phyloP scores from a whole-genome alignment of 1,284 basidiomycete species.

The Hypsizygus ulmarius region DNA sequence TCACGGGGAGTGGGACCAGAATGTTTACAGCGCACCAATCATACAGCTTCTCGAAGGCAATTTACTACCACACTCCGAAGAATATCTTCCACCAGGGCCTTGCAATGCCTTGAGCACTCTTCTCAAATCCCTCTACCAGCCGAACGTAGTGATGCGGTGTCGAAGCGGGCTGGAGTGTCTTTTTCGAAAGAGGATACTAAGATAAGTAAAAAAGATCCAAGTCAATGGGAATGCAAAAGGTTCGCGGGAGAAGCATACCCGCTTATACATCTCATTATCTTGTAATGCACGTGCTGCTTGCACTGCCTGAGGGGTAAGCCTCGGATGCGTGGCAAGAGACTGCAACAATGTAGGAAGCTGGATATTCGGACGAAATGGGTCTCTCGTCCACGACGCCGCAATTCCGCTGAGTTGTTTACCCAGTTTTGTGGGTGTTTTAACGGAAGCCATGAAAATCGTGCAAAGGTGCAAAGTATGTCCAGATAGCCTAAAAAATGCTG shows the following conservation, averaged over 20 bases:
- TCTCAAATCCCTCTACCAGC: conserved; percentile 67
- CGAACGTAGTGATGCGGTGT: conserved; percentile 69
- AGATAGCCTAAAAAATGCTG: not conserved
- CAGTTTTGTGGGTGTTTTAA: conserved; percentile 37
- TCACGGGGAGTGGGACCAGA: not conserved
- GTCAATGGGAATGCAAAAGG: conserved; percentile 17
- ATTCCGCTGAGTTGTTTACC: conserved; percentile 50
- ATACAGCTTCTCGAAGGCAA: conserved; percentile 1
- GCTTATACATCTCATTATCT: conserved; percentile 52
- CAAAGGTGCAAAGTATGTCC: not conserved
- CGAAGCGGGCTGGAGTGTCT: conserved; percentile 62
- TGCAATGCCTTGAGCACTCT: conserved; percentile 68
- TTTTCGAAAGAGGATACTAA: conserved; percentile 64
- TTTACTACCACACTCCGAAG: conserved; percentile 64
- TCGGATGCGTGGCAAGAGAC: conserved; percentile 65
- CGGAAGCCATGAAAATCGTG: conserved; percentile 20
- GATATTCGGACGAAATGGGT: conserved; percentile 71
- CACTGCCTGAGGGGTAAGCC: conserved; percentile 57
- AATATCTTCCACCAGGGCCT: conserved; percentile 81
- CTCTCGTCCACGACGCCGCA: conserved; percentile 57
- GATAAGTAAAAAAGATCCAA: conserved; percentile 18
- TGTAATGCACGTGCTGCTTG: conserved; percentile 52
- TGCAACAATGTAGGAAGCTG: conserved; percentile 65
- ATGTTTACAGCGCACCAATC: conserved; percentile 1
- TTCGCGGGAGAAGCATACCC: conserved; percentile 45